These are phyloP conservation scores for Actinomortierella wolfii DNA, from an alignment of 371 early-diverging fungal species.

Conservation along the genomic window DNA sequence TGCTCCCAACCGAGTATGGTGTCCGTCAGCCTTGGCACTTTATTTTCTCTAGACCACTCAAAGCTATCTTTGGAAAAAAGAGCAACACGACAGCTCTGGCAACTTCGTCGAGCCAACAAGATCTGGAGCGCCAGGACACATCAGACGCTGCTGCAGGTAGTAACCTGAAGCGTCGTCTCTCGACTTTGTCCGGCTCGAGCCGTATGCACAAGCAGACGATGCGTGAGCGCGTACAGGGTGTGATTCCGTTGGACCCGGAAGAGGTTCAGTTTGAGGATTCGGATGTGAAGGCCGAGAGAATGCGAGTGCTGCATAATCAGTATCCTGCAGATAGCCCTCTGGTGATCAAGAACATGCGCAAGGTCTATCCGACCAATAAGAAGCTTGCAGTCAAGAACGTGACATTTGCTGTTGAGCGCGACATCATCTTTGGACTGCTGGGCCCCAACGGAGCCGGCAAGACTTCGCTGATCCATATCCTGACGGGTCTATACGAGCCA, in stretches of 20 bases:
- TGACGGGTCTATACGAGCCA: conserved; percentile 71
- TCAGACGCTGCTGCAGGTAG: conserved; percentile 16
- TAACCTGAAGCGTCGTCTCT: conserved; percentile 2
- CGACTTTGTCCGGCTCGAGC: no score
- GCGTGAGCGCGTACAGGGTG: conserved; percentile 32
- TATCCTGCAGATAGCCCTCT: conserved; percentile 51
- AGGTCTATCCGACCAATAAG: conserved; percentile 56
- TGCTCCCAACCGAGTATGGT: conserved; percentile 70
- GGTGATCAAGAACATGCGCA: conserved; percentile 62
- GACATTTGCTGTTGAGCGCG: conserved; percentile 65
- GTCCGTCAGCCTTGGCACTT: conserved; percentile 69
- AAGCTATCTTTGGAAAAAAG: conserved; percentile 29
- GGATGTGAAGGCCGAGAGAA: conserved; percentile 64
- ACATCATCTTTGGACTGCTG: conserved; percentile 66
- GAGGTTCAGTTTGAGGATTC: conserved; percentile 58
- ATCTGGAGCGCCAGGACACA: conserved; percentile 25
- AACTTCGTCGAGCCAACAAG: conserved; percentile 1
- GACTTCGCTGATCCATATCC: conserved; percentile 68
- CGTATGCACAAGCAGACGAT: not conserved
- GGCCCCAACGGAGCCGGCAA: conserved; percentile 69
- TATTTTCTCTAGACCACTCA: conserved; percentile 55
- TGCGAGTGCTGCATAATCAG: conserved; percentile 48
- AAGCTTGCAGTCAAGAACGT: conserved; percentile 73
- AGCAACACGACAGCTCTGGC: conserved; percentile 11
- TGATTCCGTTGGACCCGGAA: conserved; percentile 42